phyloP scores from a whole-genome alignment of 306 rosid species.

The Lupinus albus region DNA sequence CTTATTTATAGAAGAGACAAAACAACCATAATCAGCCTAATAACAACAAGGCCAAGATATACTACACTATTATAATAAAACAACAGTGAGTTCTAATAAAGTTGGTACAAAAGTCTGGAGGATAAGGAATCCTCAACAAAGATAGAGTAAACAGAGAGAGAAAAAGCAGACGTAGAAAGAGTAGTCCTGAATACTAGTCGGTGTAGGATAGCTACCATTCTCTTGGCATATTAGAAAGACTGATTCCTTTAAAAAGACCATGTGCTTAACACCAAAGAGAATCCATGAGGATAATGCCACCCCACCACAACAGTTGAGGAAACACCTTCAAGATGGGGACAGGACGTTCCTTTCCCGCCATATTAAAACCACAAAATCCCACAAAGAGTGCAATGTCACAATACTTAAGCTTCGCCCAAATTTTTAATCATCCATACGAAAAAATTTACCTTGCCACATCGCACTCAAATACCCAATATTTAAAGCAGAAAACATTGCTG shows the following conservation, averaged over 20 bases:
- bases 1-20: no score
- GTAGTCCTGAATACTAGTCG: neutral
- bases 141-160: neutral
- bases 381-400: neutral
- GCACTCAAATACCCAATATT: constrained; percentile 32
- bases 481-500: constrained; percentile 4
- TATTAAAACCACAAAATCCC: neutral
- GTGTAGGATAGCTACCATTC: neutral
- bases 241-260: neutral
- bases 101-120: neutral
- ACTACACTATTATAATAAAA: no score
- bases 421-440: no score
- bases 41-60: no score
- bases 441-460: constrained; percentile 3
- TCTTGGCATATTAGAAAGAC: neutral
- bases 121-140: neutral
- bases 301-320: neutral
- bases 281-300: neutral
- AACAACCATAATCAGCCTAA: no score
- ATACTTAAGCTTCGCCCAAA: neutral
- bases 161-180: neutral
- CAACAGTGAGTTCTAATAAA: no score
- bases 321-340: neutral
- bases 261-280: neutral
- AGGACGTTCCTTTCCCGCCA: neutral